Conservation (phyloP, 2,329 filamentous ascomycete species). For the Calonectria fujianensis region DNA sequence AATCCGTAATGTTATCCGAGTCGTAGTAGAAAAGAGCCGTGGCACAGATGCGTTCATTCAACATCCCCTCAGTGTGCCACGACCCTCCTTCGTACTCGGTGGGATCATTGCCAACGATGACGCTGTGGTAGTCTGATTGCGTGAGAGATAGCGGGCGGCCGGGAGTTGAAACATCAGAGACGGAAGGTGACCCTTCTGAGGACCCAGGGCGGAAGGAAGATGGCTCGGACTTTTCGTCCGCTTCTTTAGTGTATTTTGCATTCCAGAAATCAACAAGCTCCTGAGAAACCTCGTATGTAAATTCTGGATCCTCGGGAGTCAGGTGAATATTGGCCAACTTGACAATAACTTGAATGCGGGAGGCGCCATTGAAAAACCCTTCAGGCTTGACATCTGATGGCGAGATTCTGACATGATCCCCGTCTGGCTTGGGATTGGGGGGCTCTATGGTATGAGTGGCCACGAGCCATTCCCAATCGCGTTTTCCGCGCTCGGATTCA, state of each 20-base stretch:
- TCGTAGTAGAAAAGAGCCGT: slow-evolving; percentile 79
- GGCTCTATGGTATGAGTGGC: slow-evolving; percentile 51
- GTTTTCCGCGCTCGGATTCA: slow-evolving; percentile 45
- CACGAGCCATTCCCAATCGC: slow-evolving; percentile 55
- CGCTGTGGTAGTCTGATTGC: slow-evolving; percentile 12
- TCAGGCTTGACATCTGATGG: slow-evolving; percentile 52
- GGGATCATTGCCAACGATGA: slow-evolving; percentile 15
- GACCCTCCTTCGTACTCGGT: slow-evolving; percentile 68
- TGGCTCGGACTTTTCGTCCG: background rate
- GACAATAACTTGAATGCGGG: slow-evolving; percentile 76
- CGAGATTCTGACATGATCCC: slow-evolving; percentile 34
- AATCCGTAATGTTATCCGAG: slow-evolving; percentile 74
- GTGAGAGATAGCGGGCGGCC: slow-evolving; percentile 11
- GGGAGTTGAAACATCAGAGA: background rate
- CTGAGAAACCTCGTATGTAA: slow-evolving; percentile 8
- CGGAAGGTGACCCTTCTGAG: background rate
- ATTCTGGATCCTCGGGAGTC: slow-evolving; percentile 72
- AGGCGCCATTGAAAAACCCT: slow-evolving; percentile 55
- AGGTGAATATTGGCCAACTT: slow-evolving; percentile 78
- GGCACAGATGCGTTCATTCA: slow-evolving; percentile 79
- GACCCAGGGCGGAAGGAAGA: slow-evolving; percentile 4
- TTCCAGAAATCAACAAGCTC: slow-evolving; percentile 23
- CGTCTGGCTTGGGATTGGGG: slow-evolving; percentile 38
- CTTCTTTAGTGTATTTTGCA: background rate
- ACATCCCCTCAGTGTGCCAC: slow-evolving; percentile 74